phyloP scores from a whole-genome alignment of 1,284 basidiomycete genomes.

The Trichosporon sp. region DNA sequence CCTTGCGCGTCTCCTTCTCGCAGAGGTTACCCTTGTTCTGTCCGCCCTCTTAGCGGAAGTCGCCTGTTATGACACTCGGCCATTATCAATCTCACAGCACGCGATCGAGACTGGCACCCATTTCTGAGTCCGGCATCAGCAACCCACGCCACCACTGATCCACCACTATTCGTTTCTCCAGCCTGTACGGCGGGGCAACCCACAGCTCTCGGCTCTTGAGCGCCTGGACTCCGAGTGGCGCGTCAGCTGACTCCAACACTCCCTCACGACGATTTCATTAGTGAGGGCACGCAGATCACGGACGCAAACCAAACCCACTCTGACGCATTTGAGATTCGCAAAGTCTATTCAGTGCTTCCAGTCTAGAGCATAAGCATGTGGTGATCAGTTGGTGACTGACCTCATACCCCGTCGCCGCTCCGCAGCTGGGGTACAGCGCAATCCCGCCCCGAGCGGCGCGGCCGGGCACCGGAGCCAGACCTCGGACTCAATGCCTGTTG shows the following conservation, averaged over 20 bases:
- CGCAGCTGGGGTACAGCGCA: neutral
- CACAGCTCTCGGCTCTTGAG: too few relatives aligned
- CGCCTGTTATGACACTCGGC: too few relatives aligned
- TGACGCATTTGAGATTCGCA: neutral
- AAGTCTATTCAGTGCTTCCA: neutral
- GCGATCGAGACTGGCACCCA: too few relatives aligned
- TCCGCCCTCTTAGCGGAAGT: too few relatives aligned
- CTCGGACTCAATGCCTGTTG: neutral
- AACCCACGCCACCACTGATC: too few relatives aligned
- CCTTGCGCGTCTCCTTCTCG: neutral
- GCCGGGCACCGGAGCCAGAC: neutral
- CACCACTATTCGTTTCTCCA: too few relatives aligned
- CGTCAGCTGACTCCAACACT: neutral
- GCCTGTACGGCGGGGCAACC: too few relatives aligned
- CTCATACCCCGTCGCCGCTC: slow-evolving; percentile 5
- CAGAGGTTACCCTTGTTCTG: too few relatives aligned
- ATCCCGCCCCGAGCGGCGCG: too few relatives aligned
- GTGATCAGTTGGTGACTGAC: slow-evolving; percentile 1
- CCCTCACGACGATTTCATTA: neutral
- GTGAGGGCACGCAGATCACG: neutral
- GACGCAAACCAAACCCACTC: slow-evolving; percentile 12
- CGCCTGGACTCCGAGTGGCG: neutral
- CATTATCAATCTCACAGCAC: too few relatives aligned
- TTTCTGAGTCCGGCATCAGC: neutral
- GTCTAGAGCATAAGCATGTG: neutral